Evolutionary conservation across 2,329 filamentous ascomycete genomes (phyloP), one percentile per base, ranked within the genome.

Genomic region (Biscogniauxia sp.): DNA sequence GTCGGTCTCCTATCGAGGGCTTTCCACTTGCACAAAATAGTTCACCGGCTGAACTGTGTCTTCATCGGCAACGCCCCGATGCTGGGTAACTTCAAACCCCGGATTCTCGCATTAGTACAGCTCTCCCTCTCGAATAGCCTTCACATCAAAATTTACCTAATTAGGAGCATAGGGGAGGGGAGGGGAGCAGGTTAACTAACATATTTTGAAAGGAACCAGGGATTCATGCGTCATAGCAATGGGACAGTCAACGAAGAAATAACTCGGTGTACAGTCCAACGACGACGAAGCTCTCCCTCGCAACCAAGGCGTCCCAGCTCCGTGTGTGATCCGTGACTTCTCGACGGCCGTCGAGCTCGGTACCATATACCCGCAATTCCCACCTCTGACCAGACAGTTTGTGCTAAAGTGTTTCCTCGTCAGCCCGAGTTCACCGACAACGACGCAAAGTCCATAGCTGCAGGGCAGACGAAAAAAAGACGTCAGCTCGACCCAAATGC

Each of bases 371-470:
- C 67, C 67, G 54, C 67, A 69, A 25, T 63, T 61, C 49, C 65
- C 67, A 1, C 67, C 67, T 55, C 67, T 69, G 41, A 68, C 63
- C 28, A 69, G 67, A 63, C 67, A 69, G 37, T 68, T 65, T 58
- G 65, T 66, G 51, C 67, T 69, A 60, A 51, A 53, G 28, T 32
- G n/a, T 32, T 32, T 32, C 28, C 13, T 25, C 19, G 59, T 68
- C 54, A 66, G 63, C 50, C 25, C 37, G 49, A 49, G 20, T 32
- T 19, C 15, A 32, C 28, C 11, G 11, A 32, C 11, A 7, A 32
- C 28, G 11, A 13, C 28, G 11, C 28, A 32, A 32, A 32, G 11
- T 32, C 11, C 7, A 32, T 2, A 23, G 23, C 23, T 23, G 23
- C 5, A 3, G 23, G 23, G 5, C 23, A 23, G 23, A 23, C 23